Base-by-base conservation (phyloP, 2,329 filamentous ascomycete species). In the Phialocephala sp. region DNA sequence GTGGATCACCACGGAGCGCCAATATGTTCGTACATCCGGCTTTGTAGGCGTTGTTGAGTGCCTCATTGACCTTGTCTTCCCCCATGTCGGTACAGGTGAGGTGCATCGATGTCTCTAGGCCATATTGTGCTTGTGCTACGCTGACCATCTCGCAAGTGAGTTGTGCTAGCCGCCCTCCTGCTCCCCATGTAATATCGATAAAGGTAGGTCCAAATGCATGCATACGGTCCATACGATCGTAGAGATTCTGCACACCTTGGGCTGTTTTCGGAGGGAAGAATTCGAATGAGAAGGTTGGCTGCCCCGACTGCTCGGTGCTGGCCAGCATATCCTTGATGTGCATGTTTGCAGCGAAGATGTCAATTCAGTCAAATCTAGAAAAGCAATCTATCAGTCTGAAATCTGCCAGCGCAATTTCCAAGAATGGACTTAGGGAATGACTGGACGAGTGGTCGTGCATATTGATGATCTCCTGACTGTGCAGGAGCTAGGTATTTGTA, bases 171-270 rank as follows among this genome's bases (percentile, higher is more conserved):
- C 91, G 89, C 57, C 95, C 95, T 72, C 95, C 95, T 60, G 95
- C 95, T 69, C 96, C 96, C 95, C 95, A 99, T 69, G 95, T 99
- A 76, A 99, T 91, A 80, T 99, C 95, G 78, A 99, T 93, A 83
- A 99, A 99, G 76, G 94, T 91, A 69, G 94, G 95, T 1, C 93
- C 95, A 69, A 96, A 87, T 75, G 90, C 88, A 80, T 97, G 93
- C 95, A 99, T 99, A 80, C 94, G 93, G 81, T 99, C 95, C 92
- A 99, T 98, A 73, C 95, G 92, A 74, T 99, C 95, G 84, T 99
- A 99, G 65, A 99, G 89, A 79, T 99, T 99, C 82, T 99, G 95
- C 14, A 99, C 94, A 85, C 95, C 95, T 81, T 95, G 92, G 12
- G 92, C 91, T 8, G 95, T 99, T 83, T 99, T 99, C 45, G 95